Evolutionary conservation across 768 basidiomycete genomes (phyloP).

Genomic region (Boletus huronensis): DNA sequence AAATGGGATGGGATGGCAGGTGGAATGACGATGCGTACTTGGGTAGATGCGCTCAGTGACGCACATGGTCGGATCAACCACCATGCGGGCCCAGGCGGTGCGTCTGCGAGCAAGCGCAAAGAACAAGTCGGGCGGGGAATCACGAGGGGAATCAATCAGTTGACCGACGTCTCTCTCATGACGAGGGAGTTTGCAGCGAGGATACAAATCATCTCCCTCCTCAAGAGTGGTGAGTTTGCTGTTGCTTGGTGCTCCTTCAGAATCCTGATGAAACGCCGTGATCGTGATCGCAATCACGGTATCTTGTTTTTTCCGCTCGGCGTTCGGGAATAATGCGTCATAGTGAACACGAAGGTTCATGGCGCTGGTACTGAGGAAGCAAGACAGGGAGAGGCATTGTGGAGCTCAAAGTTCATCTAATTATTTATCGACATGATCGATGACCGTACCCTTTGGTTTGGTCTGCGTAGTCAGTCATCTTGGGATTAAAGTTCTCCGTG

Average conservation of each 20-base stretch:
- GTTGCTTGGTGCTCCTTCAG: neutral
- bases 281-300: neutral
- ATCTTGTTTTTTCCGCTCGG: neutral
- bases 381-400: conserved; percentile 47
- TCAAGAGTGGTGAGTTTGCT: conserved; percentile 45
- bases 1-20: conserved; percentile 56
- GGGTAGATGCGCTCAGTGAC: conserved; percentile 47
- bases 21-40: conserved; percentile 54
- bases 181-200: conserved; percentile 52
- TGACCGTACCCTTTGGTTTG: neutral
- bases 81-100: neutral
- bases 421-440: neutral
- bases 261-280: conserved; percentile 1
- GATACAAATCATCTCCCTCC: conserved; percentile 51
- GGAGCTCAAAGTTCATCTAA: conserved; percentile 52
- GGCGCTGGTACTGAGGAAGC: conserved; percentile 48
- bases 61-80: conserved; percentile 35
- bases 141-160: conserved; percentile 48
- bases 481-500: conserved; percentile 1
- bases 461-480: neutral
- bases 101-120: conserved; percentile 31
- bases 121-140: conserved; percentile 47
- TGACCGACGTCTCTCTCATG: conserved; percentile 47
- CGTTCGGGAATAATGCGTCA: neutral
- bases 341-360: conserved; percentile 48